Percentiles rank a stretch among this genome's conserved stretches.
phyloP scores from a whole-genome alignment of 257 asterid genomes.

The Coffea eugenioides region DNA sequence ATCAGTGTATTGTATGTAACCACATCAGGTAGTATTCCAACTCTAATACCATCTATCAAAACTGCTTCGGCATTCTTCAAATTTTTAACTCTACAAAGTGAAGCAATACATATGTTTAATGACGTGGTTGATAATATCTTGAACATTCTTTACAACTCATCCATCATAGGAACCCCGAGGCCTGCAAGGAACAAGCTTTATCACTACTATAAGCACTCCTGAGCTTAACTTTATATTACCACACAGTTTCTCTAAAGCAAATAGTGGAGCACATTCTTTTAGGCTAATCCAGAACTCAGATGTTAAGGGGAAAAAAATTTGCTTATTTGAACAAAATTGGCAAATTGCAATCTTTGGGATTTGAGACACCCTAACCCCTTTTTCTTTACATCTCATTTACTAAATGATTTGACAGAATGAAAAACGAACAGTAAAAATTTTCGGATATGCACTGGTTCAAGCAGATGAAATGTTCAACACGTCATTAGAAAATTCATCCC shows the following conservation, averaged over 20 bases:
- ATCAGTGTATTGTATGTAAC: conserved; percentile 84
- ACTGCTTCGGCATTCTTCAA: conserved; percentile 83
- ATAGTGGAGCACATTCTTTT: background rate
- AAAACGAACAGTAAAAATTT: too few relatives aligned
- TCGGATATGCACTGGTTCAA: background rate
- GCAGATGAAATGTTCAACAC: background rate
- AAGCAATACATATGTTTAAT: conserved; percentile 71
- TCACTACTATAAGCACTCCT: background rate
- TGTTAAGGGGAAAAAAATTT: background rate
- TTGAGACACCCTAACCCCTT: background rate
- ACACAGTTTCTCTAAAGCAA: background rate
- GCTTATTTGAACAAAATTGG: too few relatives aligned
- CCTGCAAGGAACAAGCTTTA: conserved; percentile 30
- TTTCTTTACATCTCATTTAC: background rate
- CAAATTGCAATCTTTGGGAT: background rate
- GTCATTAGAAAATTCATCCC: background rate
- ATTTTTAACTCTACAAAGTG: conserved; percentile 74
- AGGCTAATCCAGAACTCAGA: background rate
- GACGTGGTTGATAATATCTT: conserved; percentile 62
- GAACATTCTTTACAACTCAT: conserved; percentile 52
- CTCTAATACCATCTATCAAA: conserved; percentile 64
- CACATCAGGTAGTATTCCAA: conserved; percentile 75
- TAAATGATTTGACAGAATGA: background rate
- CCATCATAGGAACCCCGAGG: conserved; percentile 25
- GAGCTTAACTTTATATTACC: background rate